Percentiles rank a stretch among this genome's conserved stretches.
These are phyloP conservation scores for Lolium multiflorum DNA, from an alignment of 176 grass and related monocot species.

Conservation along the genomic window DNA sequence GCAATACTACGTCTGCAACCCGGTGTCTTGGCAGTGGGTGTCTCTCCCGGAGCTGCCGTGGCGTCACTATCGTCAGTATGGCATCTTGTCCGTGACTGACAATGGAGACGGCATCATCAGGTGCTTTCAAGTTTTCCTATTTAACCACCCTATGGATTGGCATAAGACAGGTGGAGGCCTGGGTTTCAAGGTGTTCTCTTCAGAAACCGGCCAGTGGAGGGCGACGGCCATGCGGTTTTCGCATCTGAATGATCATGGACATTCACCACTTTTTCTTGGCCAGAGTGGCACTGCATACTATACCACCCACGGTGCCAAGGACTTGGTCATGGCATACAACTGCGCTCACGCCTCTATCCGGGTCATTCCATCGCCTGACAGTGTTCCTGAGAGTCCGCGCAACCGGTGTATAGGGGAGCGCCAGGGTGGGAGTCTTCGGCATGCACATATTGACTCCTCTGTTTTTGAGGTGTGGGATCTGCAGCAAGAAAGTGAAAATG, in stretches of 20 bases:
- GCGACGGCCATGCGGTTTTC: too few relatives aligned
- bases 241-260: too few relatives aligned
- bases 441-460: neutral
- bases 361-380: neutral
- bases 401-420: constrained; percentile 11
- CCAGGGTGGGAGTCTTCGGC: neutral
- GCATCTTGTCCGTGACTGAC: neutral
- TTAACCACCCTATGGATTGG: neutral
- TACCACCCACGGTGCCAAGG: neutral
- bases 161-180: neutral
- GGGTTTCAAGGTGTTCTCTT: neutral
- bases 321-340: neutral
- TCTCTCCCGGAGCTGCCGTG: neutral
- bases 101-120: neutral
- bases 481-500: neutral
- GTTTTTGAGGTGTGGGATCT: constrained; percentile 7
- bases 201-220: neutral
- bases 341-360: neutral
- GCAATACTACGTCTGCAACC: constrained; percentile 5
- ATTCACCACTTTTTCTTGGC: neutral
- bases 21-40: neutral
- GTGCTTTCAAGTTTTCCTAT: neutral
- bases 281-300: neutral
- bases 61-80: neutral
- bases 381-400: neutral